Percentiles rank a stretch among this genome's conserved stretches.
These are phyloP conservation scores for Adiantum capillusveneris DNA, from an alignment of 75 land plant genomes.

Conservation along the genomic window DNA sequence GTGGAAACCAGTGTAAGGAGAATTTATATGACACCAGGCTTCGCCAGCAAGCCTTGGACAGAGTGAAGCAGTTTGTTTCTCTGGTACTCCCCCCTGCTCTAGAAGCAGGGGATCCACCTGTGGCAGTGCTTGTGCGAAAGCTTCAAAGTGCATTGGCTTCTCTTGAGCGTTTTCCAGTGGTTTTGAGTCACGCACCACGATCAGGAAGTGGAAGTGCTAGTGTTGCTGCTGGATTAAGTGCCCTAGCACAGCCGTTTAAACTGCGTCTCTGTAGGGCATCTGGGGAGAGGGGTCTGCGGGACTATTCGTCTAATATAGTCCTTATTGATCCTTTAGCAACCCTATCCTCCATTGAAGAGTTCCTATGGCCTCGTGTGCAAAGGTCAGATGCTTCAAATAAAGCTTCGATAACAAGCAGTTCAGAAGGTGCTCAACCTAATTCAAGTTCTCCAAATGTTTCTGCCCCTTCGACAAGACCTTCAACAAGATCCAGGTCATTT, in stretches of 20 bases:
- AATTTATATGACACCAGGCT: slow-evolving; percentile 45
- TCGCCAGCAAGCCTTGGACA: slow-evolving; percentile 60
- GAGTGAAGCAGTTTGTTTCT: slow-evolving; percentile 64
- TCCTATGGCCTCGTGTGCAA: slow-evolving; percentile 85
- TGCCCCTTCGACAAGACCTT: slow-evolving; percentile 56
- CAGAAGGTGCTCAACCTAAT: slow-evolving; percentile 34
- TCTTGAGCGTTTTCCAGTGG: slow-evolving; percentile 89
- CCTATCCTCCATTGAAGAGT: slow-evolving; percentile 86
- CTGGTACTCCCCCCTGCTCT: slow-evolving; percentile 29
- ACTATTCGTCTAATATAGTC: slow-evolving; percentile 90
- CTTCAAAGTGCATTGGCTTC: slow-evolving; percentile 93
- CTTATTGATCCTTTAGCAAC: slow-evolving; percentile 89
- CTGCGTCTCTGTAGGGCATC: slow-evolving; percentile 77
- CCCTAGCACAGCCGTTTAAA: slow-evolving; percentile 81
- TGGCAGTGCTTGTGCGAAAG: slow-evolving; percentile 66
- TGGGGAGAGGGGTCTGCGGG: slow-evolving; percentile 83
- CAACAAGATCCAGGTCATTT: slow-evolving; percentile 75
- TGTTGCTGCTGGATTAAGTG: slow-evolving; percentile 73
- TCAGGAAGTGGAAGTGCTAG: slow-evolving; percentile 67
- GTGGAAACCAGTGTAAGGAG: slow-evolving; percentile 61
- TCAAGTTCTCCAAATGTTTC: slow-evolving; percentile 41
- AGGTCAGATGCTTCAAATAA: slow-evolving; percentile 51
- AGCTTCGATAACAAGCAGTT: slow-evolving; percentile 27
- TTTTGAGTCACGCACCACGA: slow-evolving; percentile 70
- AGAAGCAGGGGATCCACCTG: slow-evolving; percentile 43